These are phyloP conservation scores for Komagataella kurtzmanii DNA, from an alignment of 805 yeast species.

Conservation along the genomic window DNA sequence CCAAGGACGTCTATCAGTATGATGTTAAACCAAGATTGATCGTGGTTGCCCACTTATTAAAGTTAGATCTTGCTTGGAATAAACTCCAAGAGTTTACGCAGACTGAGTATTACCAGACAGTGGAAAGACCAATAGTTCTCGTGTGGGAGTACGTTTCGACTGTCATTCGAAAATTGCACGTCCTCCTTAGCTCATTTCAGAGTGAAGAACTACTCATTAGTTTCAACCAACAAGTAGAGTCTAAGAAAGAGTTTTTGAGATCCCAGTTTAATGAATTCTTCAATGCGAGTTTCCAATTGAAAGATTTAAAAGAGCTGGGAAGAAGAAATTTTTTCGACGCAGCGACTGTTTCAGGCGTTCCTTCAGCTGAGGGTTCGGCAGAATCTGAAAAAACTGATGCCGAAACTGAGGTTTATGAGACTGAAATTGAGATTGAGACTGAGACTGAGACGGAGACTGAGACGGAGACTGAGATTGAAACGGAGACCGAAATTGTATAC, in stretches of 20 bases:
- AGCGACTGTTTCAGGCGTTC: neutral
- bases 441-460: conserved; percentile 9
- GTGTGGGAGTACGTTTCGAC: neutral
- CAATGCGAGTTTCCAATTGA: conserved; percentile 15
- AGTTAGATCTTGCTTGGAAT: conserved; percentile 1
- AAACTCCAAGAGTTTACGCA: neutral
- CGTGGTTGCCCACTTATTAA: neutral
- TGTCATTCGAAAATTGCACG: neutral
- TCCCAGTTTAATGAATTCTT: conserved; percentile 16
- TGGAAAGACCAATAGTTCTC: neutral
- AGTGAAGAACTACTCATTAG: neutral
- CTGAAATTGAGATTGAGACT: neutral
- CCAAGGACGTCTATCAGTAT: neutral
- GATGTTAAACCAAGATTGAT: neutral
- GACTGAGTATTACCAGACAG: neutral
- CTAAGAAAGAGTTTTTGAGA: conserved; percentile 17
- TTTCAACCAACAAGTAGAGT: conserved; percentile 10
- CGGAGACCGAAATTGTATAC: conserved; percentile 8
- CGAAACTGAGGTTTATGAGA: conserved; percentile 2
- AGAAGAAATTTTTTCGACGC: neutral
- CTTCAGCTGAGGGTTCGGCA: neutral
- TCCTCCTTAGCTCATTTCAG: neutral
- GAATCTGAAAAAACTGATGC: neutral
- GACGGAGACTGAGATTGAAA: conserved; percentile 18
- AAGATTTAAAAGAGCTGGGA: conserved; percentile 8